These are phyloP conservation scores for Kwoniella shivajii DNA, from an alignment of 1,284 basidiomycete genomes.

Conservation along the genomic window DNA sequence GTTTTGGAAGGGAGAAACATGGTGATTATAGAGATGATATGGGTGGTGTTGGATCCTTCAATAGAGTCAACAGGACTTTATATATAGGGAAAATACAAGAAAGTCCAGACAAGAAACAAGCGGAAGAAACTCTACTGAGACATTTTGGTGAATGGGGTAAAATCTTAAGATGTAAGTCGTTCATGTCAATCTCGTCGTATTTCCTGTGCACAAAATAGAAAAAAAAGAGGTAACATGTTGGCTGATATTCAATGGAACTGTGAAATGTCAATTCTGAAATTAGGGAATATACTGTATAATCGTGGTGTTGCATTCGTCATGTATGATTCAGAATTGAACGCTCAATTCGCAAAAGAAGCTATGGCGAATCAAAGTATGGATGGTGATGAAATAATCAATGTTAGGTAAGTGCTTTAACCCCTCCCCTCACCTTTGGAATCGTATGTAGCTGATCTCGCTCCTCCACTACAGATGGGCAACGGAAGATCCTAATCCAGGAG, in stretches of 20 bases:
- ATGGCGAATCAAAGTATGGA: constrained; percentile 99
- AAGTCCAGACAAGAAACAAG: constrained; percentile 80
- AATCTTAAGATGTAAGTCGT: constrained; percentile 81
- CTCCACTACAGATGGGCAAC: constrained; percentile 73
- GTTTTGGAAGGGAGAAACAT: constrained; percentile 96
- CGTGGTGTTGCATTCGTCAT: constrained; percentile 97
- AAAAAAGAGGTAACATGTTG: no score
- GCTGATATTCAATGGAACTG: neutral
- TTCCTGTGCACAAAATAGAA: constrained; percentile 1
- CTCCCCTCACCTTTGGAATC: no score
- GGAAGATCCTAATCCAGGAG: constrained; percentile 89
- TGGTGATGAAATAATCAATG: constrained; percentile 96
- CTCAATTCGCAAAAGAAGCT: constrained; percentile 97
- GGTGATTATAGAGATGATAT: constrained; percentile 98
- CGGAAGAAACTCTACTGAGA: constrained; percentile 81
- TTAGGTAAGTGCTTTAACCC: constrained; percentile 63
- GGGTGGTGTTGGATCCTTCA: constrained; percentile 97
- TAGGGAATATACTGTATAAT: constrained; percentile 88
- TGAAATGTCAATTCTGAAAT: neutral
- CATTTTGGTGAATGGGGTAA: constrained; percentile 99
- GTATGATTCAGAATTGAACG: constrained; percentile 80
- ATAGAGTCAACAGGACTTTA: constrained; percentile 87
- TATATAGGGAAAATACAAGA: constrained; percentile 95
- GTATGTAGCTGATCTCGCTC: neutral
- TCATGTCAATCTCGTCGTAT: neutral